These are phyloP conservation scores for Lachnellula arida DNA, from an alignment of 2,329 filamentous ascomycete species.

Conservation along the genomic window DNA sequence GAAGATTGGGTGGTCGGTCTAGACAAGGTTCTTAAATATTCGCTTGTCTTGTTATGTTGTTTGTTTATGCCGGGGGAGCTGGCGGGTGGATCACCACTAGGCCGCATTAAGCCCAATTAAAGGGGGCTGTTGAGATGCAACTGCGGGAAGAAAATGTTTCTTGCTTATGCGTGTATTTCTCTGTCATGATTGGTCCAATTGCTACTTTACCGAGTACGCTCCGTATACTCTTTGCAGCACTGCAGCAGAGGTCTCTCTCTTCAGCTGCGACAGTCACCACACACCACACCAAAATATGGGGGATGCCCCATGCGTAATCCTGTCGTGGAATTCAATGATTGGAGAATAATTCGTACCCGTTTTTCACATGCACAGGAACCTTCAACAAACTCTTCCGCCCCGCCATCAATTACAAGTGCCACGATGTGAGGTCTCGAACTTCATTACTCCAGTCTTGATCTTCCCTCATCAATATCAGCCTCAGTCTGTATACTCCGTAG, in stretches of 20 bases:
- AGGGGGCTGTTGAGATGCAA: too few species aligned
- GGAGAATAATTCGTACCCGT: background rate
- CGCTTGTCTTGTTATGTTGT: too few species aligned
- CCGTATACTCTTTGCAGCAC: background rate
- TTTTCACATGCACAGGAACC: slow-evolving; percentile 3
- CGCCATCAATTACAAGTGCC: background rate
- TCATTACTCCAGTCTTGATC: too few species aligned
- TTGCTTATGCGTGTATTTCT: too few species aligned
- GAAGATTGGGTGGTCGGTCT: background rate
- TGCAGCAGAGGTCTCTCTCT: background rate
- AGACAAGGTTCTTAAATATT: background rate
- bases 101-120: too few species aligned
- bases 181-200: too few species aligned
- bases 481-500: too few species aligned
- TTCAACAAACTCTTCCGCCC: background rate
- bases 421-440: too few species aligned
- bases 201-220: background rate
- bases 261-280: background rate
- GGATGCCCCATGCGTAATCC: background rate
- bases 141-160: too few species aligned
- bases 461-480: too few species aligned
- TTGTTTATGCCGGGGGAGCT: background rate
- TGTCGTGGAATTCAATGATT: slow-evolving; percentile 6
- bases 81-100: background rate
- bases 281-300: background rate